These are phyloP conservation scores for Aphanomyces stellatus DNA, from an alignment of 352 stramenopile genomes.

Conservation along the genomic window DNA sequence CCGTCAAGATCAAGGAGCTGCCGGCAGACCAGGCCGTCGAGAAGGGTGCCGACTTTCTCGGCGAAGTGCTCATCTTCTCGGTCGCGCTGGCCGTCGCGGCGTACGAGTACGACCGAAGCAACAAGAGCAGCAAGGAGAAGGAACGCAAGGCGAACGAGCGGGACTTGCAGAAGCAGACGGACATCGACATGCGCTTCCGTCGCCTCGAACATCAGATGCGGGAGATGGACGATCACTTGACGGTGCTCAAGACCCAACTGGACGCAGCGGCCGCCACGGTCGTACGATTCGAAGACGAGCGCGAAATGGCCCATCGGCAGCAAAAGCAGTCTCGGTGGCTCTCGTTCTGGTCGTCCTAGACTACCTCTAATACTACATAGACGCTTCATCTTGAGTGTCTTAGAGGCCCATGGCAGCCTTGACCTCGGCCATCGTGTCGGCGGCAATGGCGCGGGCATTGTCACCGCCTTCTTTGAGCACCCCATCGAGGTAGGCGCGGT, in stretches of 20 bases:
- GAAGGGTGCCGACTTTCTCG: conserved; percentile 64
- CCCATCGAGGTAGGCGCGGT: conserved; percentile 84
- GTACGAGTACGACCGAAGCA: conserved; percentile 68
- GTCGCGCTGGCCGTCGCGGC: conserved; percentile 57
- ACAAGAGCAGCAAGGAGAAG: conserved; percentile 31
- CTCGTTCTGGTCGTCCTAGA: neutral
- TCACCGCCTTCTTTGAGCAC: conserved; percentile 84
- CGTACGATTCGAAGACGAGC: conserved; percentile 6
- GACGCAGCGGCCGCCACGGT: conserved; percentile 7
- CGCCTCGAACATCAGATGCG: conserved; percentile 15
- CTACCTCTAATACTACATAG: too few relatives aligned
- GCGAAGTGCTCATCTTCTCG: conserved; percentile 71
- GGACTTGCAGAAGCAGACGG: conserved; percentile 25
- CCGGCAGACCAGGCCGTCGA: conserved; percentile 63
- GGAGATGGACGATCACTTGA: conserved; percentile 11
- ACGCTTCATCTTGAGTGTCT: too few relatives aligned
- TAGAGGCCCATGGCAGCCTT: conserved; percentile 61
- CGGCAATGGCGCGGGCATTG: conserved; percentile 48
- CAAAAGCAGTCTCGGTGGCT: too few relatives aligned
- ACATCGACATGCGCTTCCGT: conserved; percentile 22
- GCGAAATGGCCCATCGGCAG: too few relatives aligned
- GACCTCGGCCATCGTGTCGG: conserved; percentile 62
- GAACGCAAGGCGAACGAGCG: conserved; percentile 54
- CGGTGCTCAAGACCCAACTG: conserved; percentile 5
- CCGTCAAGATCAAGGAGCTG: conserved; percentile 56